Base-by-base conservation (phyloP, 1,284 basidiomycete genomes). In the Puccinia triticina region DNA sequence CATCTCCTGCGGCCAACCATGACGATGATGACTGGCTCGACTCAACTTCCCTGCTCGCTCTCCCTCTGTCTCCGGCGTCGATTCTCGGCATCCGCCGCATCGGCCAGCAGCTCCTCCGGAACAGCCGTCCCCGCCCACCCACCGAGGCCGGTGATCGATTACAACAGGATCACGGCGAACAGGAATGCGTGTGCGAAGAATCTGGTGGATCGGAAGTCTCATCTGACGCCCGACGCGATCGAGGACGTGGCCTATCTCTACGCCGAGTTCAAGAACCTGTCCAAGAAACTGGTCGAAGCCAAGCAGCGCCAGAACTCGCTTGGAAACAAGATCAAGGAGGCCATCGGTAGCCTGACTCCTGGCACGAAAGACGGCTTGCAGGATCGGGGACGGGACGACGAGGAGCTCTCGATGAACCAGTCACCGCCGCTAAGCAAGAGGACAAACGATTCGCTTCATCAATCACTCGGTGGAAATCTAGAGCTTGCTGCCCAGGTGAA, bases 121-220 rank as follows among this genome's bases (percentile, higher is more conserved):
- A 16, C 34, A 4, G 16, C 16, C 55, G 48, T 83, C 64, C 69
- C 83, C 0, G 72, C 82, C 16, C 73, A 72, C 26, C 77, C 84
- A 23, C 83, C 83, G 0, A 48, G 75, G 11, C 84, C 85, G 0
- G 76, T 83, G 0, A 64, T 84, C 81, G 83, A 84, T 72, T 83
- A 84, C 40, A 29, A 80, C n/a, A 29, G 77, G 48, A 83, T 85
- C 8, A 53, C 83, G 26, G 16, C 79, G 34, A 29, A 55, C 8
- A 80, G 83, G 0, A 64, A 78, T 2, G 23, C 43, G 23, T 83
- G 79, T 59, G 84, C 83, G 46, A 72, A 66, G 23, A 85, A 85
- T 61, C 57, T 85, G 23, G 29, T 67, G 23, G 76, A 85, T n/a
- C 83, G 85, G 34, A 84, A 84, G 16, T 84, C 75, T n/a, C 84